phyloP scores from a whole-genome alignment of 805 yeast species.

The Lipomyces sp. region DNA sequence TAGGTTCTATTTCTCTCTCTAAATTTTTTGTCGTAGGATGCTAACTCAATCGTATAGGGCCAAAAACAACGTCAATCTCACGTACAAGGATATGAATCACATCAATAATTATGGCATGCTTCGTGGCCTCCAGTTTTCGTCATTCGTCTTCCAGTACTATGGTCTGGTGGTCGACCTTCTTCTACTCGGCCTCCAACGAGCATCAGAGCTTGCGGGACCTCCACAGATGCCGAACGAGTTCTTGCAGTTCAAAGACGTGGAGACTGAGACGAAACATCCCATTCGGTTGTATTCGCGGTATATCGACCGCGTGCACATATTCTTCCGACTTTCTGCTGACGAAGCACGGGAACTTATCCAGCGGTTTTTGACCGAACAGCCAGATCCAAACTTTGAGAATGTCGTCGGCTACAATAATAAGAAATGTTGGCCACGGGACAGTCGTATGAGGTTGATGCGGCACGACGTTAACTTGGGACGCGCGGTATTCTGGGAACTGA shows the following conservation, averaged over 20 bases:
- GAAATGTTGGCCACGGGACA: constrained; percentile 93
- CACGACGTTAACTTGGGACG: constrained; percentile 91
- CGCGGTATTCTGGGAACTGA: constrained; percentile 89
- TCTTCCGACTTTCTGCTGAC: constrained; percentile 72
- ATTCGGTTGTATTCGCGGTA: constrained; percentile 81
- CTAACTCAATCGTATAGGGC: constrained; percentile 52
- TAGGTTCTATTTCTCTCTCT: constrained; percentile 11
- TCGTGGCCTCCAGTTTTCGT: constrained; percentile 87
- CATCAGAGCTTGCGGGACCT: constrained; percentile 83
- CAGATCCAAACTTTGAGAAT: constrained; percentile 90
- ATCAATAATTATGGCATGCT: constrained; percentile 85
- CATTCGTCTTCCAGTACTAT: constrained; percentile 88
- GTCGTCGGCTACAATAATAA: constrained; percentile 84
- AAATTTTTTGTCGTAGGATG: neutral
- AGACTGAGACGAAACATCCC: constrained; percentile 71
- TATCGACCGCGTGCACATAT: constrained; percentile 77
- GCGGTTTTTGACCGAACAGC: constrained; percentile 79
- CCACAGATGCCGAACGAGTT: constrained; percentile 70
- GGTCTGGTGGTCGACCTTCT: constrained; percentile 83
- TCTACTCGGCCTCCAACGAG: constrained; percentile 83
- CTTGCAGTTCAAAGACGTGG: constrained; percentile 65
- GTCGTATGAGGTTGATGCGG: constrained; percentile 86
- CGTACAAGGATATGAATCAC: constrained; percentile 94
- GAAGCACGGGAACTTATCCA: constrained; percentile 78
- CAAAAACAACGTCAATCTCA: constrained; percentile 78